phyloP scores from a whole-genome alignment of 1,284 basidiomycete genomes.

The Cryptococcus maquisensis region DNA sequence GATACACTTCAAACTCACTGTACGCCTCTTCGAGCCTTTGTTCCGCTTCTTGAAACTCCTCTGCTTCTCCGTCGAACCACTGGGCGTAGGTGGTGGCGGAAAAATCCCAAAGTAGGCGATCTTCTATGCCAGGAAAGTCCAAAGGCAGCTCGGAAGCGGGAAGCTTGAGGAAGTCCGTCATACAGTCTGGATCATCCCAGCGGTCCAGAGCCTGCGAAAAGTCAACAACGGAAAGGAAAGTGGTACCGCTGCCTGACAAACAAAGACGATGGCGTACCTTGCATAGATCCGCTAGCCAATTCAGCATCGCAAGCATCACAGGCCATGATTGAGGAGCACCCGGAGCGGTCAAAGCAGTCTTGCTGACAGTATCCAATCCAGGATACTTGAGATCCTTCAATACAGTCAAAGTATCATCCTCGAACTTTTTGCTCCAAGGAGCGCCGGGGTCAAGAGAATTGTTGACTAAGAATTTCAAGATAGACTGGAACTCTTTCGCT shows the following conservation, averaged over 20 bases:
- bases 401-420: slow-evolving; percentile 68
- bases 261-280: slow-evolving; percentile 54
- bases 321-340: slow-evolving; percentile 83
- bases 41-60: slow-evolving; percentile 68
- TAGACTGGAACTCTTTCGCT: slow-evolving; percentile 71
- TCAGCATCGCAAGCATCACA: slow-evolving; percentile 68
- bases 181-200: slow-evolving; percentile 63
- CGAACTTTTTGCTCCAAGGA: slow-evolving; percentile 58
- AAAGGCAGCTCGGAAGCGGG: slow-evolving; percentile 31
- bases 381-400: slow-evolving; percentile 73
- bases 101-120: slow-evolving; percentile 71
- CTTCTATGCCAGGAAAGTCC: slow-evolving; percentile 53
- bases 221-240: not conserved
- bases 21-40: slow-evolving; percentile 67
- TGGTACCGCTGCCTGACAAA: not conserved
- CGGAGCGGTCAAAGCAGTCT: slow-evolving; percentile 76
- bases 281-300: slow-evolving; percentile 77
- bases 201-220: slow-evolving; percentile 49
- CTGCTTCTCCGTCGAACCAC: slow-evolving; percentile 64
- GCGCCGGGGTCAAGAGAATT: slow-evolving; percentile 65
- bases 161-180: slow-evolving; percentile 61
- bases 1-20: slow-evolving; percentile 47
- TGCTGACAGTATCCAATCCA: slow-evolving; percentile 64
- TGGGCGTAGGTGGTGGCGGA: slow-evolving; percentile 63
- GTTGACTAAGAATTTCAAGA: slow-evolving; percentile 69